Base-by-base conservation (phyloP, 2,329 filamentous ascomycete species). In the Aspergillus sp. region DNA sequence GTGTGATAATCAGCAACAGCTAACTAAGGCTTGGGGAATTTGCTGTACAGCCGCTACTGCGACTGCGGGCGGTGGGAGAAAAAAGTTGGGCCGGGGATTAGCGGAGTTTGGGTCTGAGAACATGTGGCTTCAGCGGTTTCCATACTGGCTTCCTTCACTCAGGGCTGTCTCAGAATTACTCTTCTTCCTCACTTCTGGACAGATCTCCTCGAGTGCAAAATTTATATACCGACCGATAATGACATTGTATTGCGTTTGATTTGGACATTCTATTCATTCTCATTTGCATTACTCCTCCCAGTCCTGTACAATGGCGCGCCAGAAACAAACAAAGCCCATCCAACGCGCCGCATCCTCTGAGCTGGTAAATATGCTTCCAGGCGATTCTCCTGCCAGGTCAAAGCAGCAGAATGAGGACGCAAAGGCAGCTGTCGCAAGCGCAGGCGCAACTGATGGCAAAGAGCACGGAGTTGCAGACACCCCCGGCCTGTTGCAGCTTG, bases 401-500 rank as follows among this genome's bases (percentile, higher is more conserved):
- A 60, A 55, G 21, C 65, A 70, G 37, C 60, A 70, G 35, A 78
- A 78, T 68, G 73, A 72, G 51, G 55, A 66, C 64, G 59, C 61
- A 14, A 50, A 62, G 52, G 57, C 60, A 33, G 40, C 49, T 17
- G 41, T 56, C 19, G 43, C 62, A 19, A 68, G 68, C 52, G 66
- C 66, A 31, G 64, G 25, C 35, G 61, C 66, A 35, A 53, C 64
- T 57, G 62, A 64, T 37, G 62, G 52, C 31, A 57, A 66, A 39
- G 56, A 63, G 48, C 63, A 66, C 19, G 68, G 70, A 39, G 62
- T 69, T 17, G 65, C 58, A 44, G 70, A 74, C 33, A 66, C 61
- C 55, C 82, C 88, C 8, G 90, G 90, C 4, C 72, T 91, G 31
- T 70, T 89, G 68, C 90, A 96, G 75, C 84, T 97, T 56, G 77